Percentiles rank a stretch among this genome's conserved stretches.
Evolutionary conservation across 257 asterid genomes (phyloP).

Genomic region (Paraleonurus japonicus): DNA sequence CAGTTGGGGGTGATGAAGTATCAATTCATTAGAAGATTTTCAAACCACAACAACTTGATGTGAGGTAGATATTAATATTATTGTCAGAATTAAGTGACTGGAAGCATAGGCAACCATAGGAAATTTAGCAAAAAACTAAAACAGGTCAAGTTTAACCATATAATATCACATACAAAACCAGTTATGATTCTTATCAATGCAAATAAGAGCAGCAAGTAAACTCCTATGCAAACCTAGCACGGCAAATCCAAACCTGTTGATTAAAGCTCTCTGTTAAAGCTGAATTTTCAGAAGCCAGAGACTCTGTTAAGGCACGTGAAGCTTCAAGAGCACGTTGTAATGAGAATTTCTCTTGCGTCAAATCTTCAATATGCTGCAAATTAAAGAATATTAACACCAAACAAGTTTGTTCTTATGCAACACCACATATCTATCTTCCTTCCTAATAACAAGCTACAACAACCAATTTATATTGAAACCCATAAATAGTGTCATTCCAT

Average conservation of each 20-base stretch:
- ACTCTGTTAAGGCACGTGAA: slow-evolving; percentile 79
- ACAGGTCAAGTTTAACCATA: neutral
- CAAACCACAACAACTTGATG: slow-evolving; percentile 12
- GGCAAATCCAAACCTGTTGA: slow-evolving; percentile 63
- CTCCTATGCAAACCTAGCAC: slow-evolving; percentile 6
- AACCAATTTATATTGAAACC: slow-evolving; percentile 12
- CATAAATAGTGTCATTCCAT: neutral
- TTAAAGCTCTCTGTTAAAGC: slow-evolving; percentile 84
- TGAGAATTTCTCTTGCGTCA: slow-evolving; percentile 93
- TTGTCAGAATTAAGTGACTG: slow-evolving; percentile 7
- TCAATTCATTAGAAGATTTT: neutral
- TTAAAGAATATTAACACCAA: slow-evolving; percentile 1
- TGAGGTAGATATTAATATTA: neutral
- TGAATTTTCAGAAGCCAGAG: slow-evolving; percentile 96
- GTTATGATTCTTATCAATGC: neutral
- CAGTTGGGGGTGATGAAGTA: neutral
- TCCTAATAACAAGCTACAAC: slow-evolving; percentile 13
- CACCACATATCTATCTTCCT: neutral
- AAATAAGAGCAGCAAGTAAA: slow-evolving; percentile 15
- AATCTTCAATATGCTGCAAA: slow-evolving; percentile 92
- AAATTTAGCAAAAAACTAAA: neutral
- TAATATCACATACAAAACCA: slow-evolving; percentile 11
- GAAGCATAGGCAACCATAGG: slow-evolving; percentile 14
- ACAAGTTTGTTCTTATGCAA: neutral
- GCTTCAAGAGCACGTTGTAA: slow-evolving; percentile 97